These are phyloP conservation scores for Calonectria pseudoreteaudii DNA, from an alignment of 2,329 filamentous ascomycete genomes.

Conservation along the genomic window DNA sequence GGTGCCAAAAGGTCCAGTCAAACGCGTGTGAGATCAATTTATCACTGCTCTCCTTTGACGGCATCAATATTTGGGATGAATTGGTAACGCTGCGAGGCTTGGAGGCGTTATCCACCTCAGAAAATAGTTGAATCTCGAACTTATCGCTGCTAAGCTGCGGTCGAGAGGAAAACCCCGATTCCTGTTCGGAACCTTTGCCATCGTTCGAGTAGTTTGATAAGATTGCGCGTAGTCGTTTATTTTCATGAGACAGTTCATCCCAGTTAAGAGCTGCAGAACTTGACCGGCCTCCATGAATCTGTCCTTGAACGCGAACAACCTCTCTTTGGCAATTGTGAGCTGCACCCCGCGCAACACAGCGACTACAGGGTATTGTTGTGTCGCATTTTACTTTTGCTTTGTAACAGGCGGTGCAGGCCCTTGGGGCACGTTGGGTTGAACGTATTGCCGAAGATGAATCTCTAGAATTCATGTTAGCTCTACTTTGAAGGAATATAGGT, in stretches of 20 bases:
- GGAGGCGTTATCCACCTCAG: neutral
- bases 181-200: neutral
- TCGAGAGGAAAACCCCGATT: neutral
- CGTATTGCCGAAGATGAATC: neutral
- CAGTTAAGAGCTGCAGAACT: neutral
- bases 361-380: neutral
- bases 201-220: neutral
- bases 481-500: neutral
- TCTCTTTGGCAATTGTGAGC: neutral
- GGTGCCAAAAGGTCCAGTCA: constrained; percentile 11
- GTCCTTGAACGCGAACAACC: neutral
- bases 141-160: neutral
- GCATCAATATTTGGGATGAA: neutral
- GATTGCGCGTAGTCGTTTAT: neutral
- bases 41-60: neutral
- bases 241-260: neutral
- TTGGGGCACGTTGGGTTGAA: neutral
- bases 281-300: neutral
- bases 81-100: neutral
- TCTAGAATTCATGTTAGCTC: neutral
- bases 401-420: neutral
- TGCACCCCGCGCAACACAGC: neutral
- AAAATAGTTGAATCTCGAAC: neutral
- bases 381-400: constrained; percentile 15
- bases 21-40: neutral